Base-by-base conservation (phyloP, 495 filamentous ascomycete genomes). In the Glutinoglossum americanum region DNA sequence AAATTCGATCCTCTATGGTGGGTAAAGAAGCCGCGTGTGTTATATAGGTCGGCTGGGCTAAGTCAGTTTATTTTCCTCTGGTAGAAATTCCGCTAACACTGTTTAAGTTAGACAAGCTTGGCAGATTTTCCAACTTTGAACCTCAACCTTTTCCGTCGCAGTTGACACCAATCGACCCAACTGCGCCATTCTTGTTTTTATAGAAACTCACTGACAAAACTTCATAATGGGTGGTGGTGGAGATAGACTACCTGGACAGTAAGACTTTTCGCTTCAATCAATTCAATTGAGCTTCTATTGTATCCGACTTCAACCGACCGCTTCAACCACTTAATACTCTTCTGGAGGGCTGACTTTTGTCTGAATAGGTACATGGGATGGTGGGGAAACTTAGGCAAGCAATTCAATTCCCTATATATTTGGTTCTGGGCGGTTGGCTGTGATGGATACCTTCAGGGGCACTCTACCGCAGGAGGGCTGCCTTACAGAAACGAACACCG, bases 381-480 rank as follows among this genome's bases (percentile, higher is more conserved):
- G 67, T 97, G 89, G 90, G 90, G 90, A 64, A 73, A 74, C 65
- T 70, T 96, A 59, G 90, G 87, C 92, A 80, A 72, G 80, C 80
- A 60, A 17, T 11, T 7, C 37, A 17, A 41, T 41, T 41, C 37
- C 15, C 37, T 41, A 41, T 41, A 3, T 15, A 4, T 17, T 15
- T 13, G 15, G 8, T 1, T 2, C 37, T 41, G 15, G 3, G 37
- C 37, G 15, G 5, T 3, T 41, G 37, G 37, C 37, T 11, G 10
- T 11, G 37, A 41, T 11, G 37, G 15, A 41, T 41, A 41, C 9
- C 30, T 33, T 33, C n/a, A n/a, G n/a, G n/a, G n/a, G n/a, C n/a
- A n/a, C n/a, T n/a, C n/a, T n/a, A n/a, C n/a, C n/a, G n/a, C n/a
- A n/a, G n/a, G n/a, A n/a, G n/a, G n/a, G n/a, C n/a, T n/a, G n/a